These are phyloP conservation scores for Myxozyma sirexii DNA, from an alignment of 805 yeast species.

Conservation along the genomic window DNA sequence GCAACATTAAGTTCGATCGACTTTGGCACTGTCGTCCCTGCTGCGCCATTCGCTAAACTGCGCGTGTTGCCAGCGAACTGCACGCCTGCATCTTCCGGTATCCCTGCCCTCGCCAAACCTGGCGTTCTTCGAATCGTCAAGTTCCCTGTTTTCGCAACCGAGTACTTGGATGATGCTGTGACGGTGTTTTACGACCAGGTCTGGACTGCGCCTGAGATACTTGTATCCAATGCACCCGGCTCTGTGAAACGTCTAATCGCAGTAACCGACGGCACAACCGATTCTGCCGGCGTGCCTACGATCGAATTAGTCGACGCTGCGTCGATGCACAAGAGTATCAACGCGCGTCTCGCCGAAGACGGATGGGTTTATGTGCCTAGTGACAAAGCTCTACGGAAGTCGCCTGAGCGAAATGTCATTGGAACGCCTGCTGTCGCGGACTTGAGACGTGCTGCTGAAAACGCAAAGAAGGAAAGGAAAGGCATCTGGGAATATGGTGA, in stretches of 20 bases:
- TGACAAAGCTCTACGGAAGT: constrained; percentile 21
- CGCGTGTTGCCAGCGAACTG: constrained; percentile 18
- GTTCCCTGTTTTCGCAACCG: constrained; percentile 29
- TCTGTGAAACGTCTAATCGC: constrained; percentile 30
- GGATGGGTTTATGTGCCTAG: constrained; percentile 32
- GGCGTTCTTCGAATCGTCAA: constrained; percentile 27
- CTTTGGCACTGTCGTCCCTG: constrained; percentile 20
- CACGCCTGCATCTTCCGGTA: constrained; percentile 4
- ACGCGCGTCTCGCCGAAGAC: constrained; percentile 23
- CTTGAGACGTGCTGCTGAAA: constrained; percentile 47
- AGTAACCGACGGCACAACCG: constrained; percentile 19
- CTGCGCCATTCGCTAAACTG: constrained; percentile 28
- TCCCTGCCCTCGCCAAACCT: constrained; percentile 33
- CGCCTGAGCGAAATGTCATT: constrained; percentile 7
- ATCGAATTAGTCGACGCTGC: constrained; percentile 30
- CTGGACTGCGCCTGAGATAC: constrained; percentile 19
- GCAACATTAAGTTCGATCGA: constrained; percentile 26
- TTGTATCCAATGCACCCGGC: constrained; percentile 5
- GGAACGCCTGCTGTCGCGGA: constrained; percentile 12
- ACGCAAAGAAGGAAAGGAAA: constrained; percentile 56
- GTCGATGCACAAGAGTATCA: constrained; percentile 30
- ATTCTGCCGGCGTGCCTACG: constrained; percentile 13
- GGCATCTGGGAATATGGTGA: constrained; percentile 77
- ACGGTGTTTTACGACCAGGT: constrained; percentile 24
- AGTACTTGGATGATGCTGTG: constrained; percentile 32